phyloP scores from a whole-genome alignment of 352 stramenopile species.

The Phytophthora colocasiae region DNA sequence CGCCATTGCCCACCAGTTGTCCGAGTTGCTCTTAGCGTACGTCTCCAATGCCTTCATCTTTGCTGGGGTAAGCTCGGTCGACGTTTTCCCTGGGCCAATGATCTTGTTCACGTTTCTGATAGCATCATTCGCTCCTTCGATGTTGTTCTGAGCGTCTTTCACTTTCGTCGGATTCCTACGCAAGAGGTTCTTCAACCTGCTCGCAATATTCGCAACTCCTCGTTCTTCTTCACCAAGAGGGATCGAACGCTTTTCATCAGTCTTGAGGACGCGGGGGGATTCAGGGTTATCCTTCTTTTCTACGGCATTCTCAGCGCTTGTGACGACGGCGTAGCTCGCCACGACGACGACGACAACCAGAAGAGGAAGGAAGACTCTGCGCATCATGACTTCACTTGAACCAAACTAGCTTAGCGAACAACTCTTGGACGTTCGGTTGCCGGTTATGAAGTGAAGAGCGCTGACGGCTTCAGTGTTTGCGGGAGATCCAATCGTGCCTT shows the following conservation, averaged over 20 bases:
- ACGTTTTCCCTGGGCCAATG: slow-evolving; percentile 7
- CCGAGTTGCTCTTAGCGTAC: slow-evolving; percentile 15
- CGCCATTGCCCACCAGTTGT: slow-evolving; percentile 22
- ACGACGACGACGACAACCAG: slow-evolving; percentile 5
- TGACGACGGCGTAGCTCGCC: neutral
- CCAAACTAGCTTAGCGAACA: neutral
- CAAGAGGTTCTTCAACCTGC: slow-evolving; percentile 12
- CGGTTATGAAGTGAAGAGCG: slow-evolving; percentile 15
- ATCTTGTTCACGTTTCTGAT: slow-evolving; percentile 13
- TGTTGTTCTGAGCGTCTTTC: slow-evolving; percentile 11
- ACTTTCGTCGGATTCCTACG: neutral
- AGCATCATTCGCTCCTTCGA: slow-evolving; percentile 13
- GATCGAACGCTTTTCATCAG: neutral
- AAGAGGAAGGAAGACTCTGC: slow-evolving; percentile 2
- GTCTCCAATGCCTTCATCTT: slow-evolving; percentile 15
- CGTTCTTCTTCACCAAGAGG: slow-evolving; percentile 7
- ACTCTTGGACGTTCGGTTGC: slow-evolving; percentile 1
- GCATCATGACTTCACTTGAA: slow-evolving; percentile 6
- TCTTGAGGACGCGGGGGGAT: slow-evolving; percentile 6
- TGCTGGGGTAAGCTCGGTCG: slow-evolving; percentile 10
- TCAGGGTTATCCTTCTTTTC: neutral
- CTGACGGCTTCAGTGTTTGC: neutral
- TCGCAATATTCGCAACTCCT: neutral
- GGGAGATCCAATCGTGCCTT: slow-evolving; percentile 3
- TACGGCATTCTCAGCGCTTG: slow-evolving; percentile 8